phyloP scores from a whole-genome alignment of 768 basidiomycete genomes.

The Boletus sp. region DNA sequence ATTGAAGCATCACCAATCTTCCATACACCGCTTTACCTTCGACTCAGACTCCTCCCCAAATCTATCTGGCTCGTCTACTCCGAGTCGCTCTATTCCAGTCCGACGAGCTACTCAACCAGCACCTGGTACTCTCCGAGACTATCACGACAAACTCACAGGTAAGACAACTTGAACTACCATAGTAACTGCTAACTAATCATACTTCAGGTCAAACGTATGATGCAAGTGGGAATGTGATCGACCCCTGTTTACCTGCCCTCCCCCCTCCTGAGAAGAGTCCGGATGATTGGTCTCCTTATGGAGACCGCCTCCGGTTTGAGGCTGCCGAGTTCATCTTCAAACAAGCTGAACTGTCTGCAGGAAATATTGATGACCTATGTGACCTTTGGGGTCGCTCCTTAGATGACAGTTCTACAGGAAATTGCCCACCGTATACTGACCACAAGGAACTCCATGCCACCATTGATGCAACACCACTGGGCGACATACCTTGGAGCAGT shows the following conservation, averaged over 20 bases:
- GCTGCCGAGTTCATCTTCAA: not conserved
- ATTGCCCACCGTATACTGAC: not conserved
- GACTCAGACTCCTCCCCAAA: no score
- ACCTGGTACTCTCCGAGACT: not conserved
- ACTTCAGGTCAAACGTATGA: not conserved
- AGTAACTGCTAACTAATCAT: no score
- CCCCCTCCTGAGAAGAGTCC: not conserved
- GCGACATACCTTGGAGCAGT: slow-evolving; percentile 37
- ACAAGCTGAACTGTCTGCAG: not conserved
- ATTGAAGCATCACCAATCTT: slow-evolving; percentile 1
- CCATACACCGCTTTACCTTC: not conserved
- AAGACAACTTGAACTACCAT: not conserved
- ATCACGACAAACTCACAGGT: not conserved
- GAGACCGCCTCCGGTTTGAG: not conserved
- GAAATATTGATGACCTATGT: not conserved
- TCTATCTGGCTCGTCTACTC: no score
- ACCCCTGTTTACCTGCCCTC: not conserved
- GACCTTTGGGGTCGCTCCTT: slow-evolving; percentile 1
- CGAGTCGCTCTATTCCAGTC: not conserved
- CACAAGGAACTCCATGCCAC: slow-evolving; percentile 3
- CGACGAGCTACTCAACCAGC: not conserved
- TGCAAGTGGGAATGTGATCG: not conserved
- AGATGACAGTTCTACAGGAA: not conserved
- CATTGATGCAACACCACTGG: slow-evolving; percentile 36
- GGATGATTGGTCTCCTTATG: slow-evolving; percentile 1